Percentiles rank a stretch among this genome's conserved stretches.
phyloP scores from a whole-genome alignment of 140 eudicot species.

The Oenanthe javanica region DNA sequence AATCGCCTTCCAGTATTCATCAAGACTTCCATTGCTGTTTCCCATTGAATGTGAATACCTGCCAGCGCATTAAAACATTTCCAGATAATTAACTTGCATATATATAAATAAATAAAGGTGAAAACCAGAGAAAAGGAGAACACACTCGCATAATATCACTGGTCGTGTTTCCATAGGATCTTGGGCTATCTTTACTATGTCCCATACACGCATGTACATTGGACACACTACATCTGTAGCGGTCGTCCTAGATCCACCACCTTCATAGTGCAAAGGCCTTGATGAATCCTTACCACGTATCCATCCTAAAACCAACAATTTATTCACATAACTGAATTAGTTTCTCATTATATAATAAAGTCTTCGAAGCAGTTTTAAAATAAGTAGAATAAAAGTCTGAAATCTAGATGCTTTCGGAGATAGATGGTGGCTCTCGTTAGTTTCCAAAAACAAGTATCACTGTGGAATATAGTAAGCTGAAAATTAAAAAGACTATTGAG shows the following conservation, averaged over 20 bases:
- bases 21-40: slow-evolving; percentile 90
- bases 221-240: slow-evolving; percentile 95
- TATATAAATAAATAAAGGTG: neutral
- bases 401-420: neutral
- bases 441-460: neutral
- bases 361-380: neutral
- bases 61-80: slow-evolving; percentile 4
- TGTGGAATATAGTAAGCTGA: neutral
- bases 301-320: slow-evolving; percentile 63
- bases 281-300: slow-evolving; percentile 86
- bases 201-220: slow-evolving; percentile 99
- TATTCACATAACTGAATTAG: neutral
- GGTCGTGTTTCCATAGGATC: slow-evolving; percentile 85
- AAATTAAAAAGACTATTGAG: neutral
- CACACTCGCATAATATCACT: slow-evolving; percentile 90
- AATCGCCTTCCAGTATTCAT: slow-evolving; percentile 91
- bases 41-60: slow-evolving; percentile 99
- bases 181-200: slow-evolving; percentile 79
- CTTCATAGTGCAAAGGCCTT: slow-evolving; percentile 85
- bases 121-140: slow-evolving; percentile 9
- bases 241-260: slow-evolving; percentile 85
- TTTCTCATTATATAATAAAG: neutral
- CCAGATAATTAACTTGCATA: slow-evolving; percentile 12
- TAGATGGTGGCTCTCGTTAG: neutral
- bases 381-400: neutral